Percentiles rank a stretch among this genome's conserved stretches.
Conservation (phyloP, 164 flowering plant genomes). For the Piper betle region DNA sequence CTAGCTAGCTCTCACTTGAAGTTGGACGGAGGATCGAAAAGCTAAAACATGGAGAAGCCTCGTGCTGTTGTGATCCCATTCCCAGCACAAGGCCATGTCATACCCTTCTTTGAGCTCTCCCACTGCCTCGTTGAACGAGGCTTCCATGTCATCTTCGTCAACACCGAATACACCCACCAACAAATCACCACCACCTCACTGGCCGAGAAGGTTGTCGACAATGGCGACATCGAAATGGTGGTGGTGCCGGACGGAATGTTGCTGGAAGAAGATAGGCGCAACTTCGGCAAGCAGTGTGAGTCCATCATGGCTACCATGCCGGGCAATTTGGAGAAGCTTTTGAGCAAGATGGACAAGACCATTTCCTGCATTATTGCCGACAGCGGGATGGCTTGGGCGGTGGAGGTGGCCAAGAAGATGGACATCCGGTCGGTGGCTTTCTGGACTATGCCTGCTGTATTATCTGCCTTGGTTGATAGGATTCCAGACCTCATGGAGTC, state of each 20-base stretch:
- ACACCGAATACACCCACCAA: no score
- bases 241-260: slow-evolving; percentile 15
- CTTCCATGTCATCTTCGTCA: no score
- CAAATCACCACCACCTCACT: background rate
- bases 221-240: slow-evolving; percentile 13
- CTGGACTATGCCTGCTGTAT: no score
- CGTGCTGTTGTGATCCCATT: no score
- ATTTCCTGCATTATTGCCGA: slow-evolving; percentile 12
- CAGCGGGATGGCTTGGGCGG: background rate
- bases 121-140: no score
- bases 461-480: no score
- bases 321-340: slow-evolving; percentile 17
- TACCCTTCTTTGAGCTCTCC: no score
- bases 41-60: background rate
- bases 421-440: slow-evolving; percentile 1
- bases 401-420: slow-evolving; percentile 9
- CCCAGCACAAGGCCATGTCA: no score
- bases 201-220: no score
- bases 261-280: slow-evolving; percentile 14
- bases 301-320: slow-evolving; percentile 7
- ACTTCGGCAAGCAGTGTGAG: background rate
- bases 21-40: no score
- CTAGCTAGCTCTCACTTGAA: no score
- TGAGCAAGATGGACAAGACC: slow-evolving; percentile 7
- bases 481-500: no score